A percentile compares a stretch with the other conserved stretches of the same genome.
Conservation (phyloP, 1,284 basidiomycete species). For the Xerocomus nothofagi region DNA sequence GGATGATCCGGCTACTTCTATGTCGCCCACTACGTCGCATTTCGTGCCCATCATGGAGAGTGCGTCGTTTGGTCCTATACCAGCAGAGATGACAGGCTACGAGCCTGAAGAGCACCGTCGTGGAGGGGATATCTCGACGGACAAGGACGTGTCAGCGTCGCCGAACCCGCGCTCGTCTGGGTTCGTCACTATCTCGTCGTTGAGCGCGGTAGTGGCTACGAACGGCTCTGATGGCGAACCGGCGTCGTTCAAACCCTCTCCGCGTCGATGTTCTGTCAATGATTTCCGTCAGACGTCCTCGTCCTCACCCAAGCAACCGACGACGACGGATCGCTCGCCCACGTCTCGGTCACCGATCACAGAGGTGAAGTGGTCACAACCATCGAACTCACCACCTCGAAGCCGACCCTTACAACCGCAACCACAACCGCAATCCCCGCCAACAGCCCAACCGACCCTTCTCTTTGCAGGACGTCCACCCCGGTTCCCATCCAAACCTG, state of each 20-base stretch:
- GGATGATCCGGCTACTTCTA: conserved; percentile 23
- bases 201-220: conserved; percentile 31
- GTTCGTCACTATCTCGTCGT: conserved; percentile 62
- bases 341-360: conserved; percentile 16
- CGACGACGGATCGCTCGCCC: background rate
- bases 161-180: conserved; percentile 74
- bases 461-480: conserved; percentile 29
- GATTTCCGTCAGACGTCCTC: conserved; percentile 17
- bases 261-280: conserved; percentile 27
- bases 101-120: conserved; percentile 4
- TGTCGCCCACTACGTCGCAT: conserved; percentile 25
- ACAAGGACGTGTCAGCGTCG: conserved; percentile 36
- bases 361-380: conserved; percentile 8
- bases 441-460: background rate
- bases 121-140: background rate
- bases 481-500: conserved; percentile 36
- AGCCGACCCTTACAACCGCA: background rate
- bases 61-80: conserved; percentile 22
- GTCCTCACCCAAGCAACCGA: background rate
- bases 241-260: conserved; percentile 15
- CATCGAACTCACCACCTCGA: background rate
- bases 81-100: conserved; percentile 12
- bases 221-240: conserved; percentile 1
- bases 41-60: conserved; percentile 26
- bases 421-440: background rate